phyloP scores from a whole-genome alignment of 2,329 filamentous ascomycete species.

The Diplodia sapinea region DNA sequence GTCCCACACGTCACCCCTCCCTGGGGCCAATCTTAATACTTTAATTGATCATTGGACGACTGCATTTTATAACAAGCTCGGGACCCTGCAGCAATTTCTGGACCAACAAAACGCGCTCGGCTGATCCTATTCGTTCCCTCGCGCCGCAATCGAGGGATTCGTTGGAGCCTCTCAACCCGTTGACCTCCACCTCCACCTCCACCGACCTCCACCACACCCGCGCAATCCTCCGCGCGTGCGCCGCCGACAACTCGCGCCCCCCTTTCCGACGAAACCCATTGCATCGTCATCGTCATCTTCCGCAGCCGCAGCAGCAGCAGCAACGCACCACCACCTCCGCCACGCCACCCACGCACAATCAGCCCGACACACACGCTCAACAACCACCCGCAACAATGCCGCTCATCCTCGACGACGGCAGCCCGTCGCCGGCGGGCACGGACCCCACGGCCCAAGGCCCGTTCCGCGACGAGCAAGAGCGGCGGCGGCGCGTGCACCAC shows the following conservation, averaged over 20 bases:
- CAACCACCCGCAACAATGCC: conserved; percentile 13
- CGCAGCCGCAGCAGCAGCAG: too few species aligned
- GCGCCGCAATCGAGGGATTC: too few species aligned
- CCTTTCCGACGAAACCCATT: not conserved
- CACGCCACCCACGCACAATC: not conserved
- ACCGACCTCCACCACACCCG: not conserved
- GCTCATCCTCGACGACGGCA: conserved; percentile 25
- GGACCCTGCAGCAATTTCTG: not conserved
- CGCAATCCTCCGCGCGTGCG: not conserved
- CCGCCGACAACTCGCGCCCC: too few species aligned
- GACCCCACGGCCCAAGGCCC: not conserved
- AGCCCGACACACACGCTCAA: not conserved
- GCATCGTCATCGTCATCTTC: not conserved
- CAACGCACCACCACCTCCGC: not conserved
- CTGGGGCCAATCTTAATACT: not conserved
- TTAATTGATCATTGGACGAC: not conserved
- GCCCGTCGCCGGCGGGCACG: conserved; percentile 16
- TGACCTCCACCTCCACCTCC: not conserved
- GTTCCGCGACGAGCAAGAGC: conserved; percentile 17
- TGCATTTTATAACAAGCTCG: not conserved
- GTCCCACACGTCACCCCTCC: not conserved
- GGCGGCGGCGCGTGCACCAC: conserved; percentile 60
- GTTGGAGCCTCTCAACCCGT: not conserved
- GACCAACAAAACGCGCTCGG: not conserved
- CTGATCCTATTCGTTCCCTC: not conserved